Conservation (phyloP, 129 eudicot genomes). For the Saussurea involucrata region DNA sequence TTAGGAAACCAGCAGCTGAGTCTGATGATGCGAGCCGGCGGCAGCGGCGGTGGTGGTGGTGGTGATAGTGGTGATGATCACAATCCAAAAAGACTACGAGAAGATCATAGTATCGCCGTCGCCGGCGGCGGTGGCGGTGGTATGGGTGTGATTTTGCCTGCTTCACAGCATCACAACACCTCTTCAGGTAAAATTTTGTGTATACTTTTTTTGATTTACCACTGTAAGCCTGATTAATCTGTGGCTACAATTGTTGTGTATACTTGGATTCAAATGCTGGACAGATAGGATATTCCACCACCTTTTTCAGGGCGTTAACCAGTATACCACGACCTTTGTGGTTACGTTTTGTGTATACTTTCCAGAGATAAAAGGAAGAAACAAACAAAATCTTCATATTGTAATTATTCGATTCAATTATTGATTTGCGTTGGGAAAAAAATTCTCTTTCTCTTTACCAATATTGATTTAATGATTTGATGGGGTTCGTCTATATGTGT, state of each 20-base stretch:
- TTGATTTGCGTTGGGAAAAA: slow-evolving; percentile 7
- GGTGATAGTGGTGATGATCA: slow-evolving; percentile 7
- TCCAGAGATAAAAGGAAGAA: slow-evolving; percentile 1
- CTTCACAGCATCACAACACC: slow-evolving; percentile 25
- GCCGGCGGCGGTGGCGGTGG: slow-evolving; percentile 27
- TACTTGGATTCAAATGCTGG: too few species aligned
- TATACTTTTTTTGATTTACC: too few species aligned
- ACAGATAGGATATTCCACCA: too few species aligned
- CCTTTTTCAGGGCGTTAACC: too few species aligned
- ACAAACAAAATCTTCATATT: slow-evolving; percentile 3
- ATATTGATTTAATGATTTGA: slow-evolving; percentile 27
- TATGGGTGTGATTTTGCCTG: slow-evolving; percentile 26
- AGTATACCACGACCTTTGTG: too few species aligned
- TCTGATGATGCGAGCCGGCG: slow-evolving; percentile 40
- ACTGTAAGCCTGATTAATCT: too few species aligned
- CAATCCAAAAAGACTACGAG: slow-evolving; percentile 39
- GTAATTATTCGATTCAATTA: slow-evolving; percentile 26
- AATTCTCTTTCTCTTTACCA: slow-evolving; percentile 14
- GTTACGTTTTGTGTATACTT: background rate
- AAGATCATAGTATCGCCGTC: slow-evolving; percentile 25
- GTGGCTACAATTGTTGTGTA: too few species aligned
- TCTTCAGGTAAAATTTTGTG: slow-evolving; percentile 36
- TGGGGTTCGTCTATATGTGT: slow-evolving; percentile 4
- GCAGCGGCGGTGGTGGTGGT: background rate
- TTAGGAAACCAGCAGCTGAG: slow-evolving; percentile 30